These are phyloP conservation scores for Cryptosporidium viatorum DNA, from an alignment of 169 alveolate genomes.

Conservation along the genomic window DNA sequence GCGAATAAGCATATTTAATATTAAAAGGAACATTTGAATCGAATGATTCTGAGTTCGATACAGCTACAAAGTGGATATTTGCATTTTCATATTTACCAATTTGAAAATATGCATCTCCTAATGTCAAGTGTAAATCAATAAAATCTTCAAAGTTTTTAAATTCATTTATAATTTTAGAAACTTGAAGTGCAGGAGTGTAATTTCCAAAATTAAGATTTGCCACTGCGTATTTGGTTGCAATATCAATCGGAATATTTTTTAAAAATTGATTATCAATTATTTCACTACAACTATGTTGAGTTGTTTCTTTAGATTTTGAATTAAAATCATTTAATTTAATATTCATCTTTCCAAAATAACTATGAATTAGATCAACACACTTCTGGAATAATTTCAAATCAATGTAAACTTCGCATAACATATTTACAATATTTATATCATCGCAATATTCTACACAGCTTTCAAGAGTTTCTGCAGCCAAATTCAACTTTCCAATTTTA, in stretches of 20 bases:
- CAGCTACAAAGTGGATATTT: slow-evolving; percentile 1
- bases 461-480: slow-evolving; percentile 70
- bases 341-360: slow-evolving; percentile 9
- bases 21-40: slow-evolving; percentile 1
- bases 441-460: slow-evolving; percentile 36
- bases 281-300: neutral
- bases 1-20: slow-evolving; percentile 60
- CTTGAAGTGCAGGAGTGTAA: slow-evolving; percentile 12
- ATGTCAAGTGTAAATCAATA: slow-evolving; percentile 30
- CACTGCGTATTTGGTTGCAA: slow-evolving; percentile 62
- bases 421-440: slow-evolving; percentile 45
- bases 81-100: slow-evolving; percentile 42
- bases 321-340: neutral
- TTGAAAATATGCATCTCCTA: slow-evolving; percentile 67
- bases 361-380: slow-evolving; percentile 38
- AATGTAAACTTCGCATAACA: slow-evolving; percentile 69
- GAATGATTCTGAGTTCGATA: neutral
- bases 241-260: slow-evolving; percentile 43
- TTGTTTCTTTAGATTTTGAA: neutral
- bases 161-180: slow-evolving; percentile 38
- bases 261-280: neutral
- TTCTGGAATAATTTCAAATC: slow-evolving; percentile 57
- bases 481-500: slow-evolving; percentile 49
- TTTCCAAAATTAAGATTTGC: slow-evolving; percentile 42
- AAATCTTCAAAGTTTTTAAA: slow-evolving; percentile 10